These are phyloP conservation scores for Clitoria ternatea DNA, from an alignment of 306 rosid species.

Conservation along the genomic window DNA sequence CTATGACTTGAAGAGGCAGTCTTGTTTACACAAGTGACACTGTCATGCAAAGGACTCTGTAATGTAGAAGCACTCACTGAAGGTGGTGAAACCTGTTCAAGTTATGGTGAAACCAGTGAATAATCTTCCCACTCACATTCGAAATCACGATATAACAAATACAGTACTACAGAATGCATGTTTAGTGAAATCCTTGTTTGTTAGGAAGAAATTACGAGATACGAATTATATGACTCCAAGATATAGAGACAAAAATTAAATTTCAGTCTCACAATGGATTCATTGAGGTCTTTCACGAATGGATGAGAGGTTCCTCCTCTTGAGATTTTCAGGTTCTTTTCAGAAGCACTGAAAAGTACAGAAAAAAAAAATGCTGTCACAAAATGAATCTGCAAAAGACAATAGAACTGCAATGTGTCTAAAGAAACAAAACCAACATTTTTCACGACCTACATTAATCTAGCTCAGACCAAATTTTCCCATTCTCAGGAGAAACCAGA, in stretches of 20 bases:
- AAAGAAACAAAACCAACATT: background rate
- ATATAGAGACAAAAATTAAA: background rate
- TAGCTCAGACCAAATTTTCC: background rate
- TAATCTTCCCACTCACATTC: background rate
- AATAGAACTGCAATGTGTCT: background rate
- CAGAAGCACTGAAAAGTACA: background rate
- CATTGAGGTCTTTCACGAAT: background rate
- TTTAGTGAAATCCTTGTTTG: background rate
- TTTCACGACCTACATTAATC: background rate
- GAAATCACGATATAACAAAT: background rate
- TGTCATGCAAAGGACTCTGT: background rate
- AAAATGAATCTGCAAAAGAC: background rate
- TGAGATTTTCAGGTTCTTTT: background rate
- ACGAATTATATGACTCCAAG: background rate
- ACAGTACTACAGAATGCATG: background rate
- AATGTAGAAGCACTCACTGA: background rate
- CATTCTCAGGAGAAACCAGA: background rate
- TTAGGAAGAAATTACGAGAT: background rate
- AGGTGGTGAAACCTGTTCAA: slow-evolving; percentile 5
- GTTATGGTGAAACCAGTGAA: background rate
- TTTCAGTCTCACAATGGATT: background rate
- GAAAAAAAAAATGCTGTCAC: background rate
- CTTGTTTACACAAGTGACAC: background rate
- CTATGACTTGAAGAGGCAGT: background rate
- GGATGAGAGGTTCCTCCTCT: background rate